Percentiles rank a stretch among this genome's conserved stretches.
Evolutionary conservation across 257 asterid species (phyloP).

Genomic region (Leonotis leonurus): DNA sequence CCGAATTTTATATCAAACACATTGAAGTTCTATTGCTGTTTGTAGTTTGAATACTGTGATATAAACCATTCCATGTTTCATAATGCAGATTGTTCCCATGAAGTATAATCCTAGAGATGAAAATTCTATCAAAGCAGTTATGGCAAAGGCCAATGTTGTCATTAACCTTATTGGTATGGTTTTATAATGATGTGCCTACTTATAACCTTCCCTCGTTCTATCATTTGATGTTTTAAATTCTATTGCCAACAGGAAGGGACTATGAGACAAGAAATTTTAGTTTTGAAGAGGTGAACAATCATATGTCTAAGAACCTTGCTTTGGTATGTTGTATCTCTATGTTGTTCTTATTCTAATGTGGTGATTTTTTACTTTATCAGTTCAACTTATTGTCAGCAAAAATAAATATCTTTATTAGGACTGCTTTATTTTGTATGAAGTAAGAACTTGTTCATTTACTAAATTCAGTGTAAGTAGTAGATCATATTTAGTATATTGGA

Average conservation of each 20-base stretch:
- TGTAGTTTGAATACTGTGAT: not conserved
- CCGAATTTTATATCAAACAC: not conserved
- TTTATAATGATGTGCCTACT: too few relatives aligned
- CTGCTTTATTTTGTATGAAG: not conserved
- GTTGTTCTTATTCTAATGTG: too few relatives aligned
- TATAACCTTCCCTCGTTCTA: not conserved
- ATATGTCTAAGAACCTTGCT: slow-evolving; percentile 87
- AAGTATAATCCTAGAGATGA: slow-evolving; percentile 88
- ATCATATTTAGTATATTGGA: not conserved
- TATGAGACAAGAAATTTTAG: slow-evolving; percentile 92
- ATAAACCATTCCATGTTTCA: not conserved
- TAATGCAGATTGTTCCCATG: slow-evolving; percentile 88
- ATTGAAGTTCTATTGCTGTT: not conserved
- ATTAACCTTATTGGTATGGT: slow-evolving; percentile 78
- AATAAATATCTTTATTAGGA: too few relatives aligned
- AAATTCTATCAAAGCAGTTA: slow-evolving; percentile 79
- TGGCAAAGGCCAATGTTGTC: slow-evolving; percentile 99
- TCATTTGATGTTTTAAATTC: too few relatives aligned
- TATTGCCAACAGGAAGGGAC: slow-evolving; percentile 95
- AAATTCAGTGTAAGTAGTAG: not conserved
- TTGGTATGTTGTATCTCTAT: slow-evolving; percentile 47
- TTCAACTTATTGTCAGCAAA: too few relatives aligned
- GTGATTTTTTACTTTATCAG: not conserved
- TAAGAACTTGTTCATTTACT: not conserved
- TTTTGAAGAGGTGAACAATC: slow-evolving; percentile 87